Evolutionary conservation across 352 stramenopile species (phyloP), one percentile per base, ranked within the genome.

Genomic region (Globisporangium sylvaticum): DNA sequence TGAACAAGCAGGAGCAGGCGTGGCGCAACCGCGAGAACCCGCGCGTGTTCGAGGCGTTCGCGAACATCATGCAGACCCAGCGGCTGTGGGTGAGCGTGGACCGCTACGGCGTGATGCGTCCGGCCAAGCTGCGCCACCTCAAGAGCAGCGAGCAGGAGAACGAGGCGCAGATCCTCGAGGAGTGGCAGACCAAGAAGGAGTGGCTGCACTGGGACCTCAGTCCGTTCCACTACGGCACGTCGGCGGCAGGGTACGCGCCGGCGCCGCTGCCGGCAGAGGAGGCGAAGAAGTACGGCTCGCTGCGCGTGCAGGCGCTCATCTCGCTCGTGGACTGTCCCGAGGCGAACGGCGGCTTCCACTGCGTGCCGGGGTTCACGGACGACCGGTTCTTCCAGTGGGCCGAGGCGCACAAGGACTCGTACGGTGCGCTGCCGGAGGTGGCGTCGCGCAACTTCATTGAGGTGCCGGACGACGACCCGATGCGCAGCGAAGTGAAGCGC

Each of bases 141-240:
- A 25, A 18, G 32, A 55, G 37, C 34, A 42, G 14, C n/a, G 15
- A 46, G 59, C 59, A 65, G 44, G 72, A 72, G 42, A 79, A 77
- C 22, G 74, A 68, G n/a, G 74, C 70, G 10, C 64, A 67, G 27
- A 57, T 80, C 24, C 55, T 69, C 2, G 61, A 75, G 22, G 67
- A 81, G 46, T 79, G 77, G 69, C 75, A 80, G 68, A 84, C 77
- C 59, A 81, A 81, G 65, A 77, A 81, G 58, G 74, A 84, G 24
- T 84, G 77, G 77, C 63, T 84, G 48, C 77, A 84, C 62, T 84
- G 77, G 77, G 77, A 84, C 52, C 65, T 84, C 15, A 84, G 75
- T 67, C 74, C 77, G 34, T 84, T 84, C 58, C 77, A 84, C 60
- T 72, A 77, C 48, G 77, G 77, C 44, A 84, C 77, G 24, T 84